Evolutionary conservation across 2,329 filamentous ascomycete genomes (phyloP).

Genomic region (Didymella lethalis): DNA sequence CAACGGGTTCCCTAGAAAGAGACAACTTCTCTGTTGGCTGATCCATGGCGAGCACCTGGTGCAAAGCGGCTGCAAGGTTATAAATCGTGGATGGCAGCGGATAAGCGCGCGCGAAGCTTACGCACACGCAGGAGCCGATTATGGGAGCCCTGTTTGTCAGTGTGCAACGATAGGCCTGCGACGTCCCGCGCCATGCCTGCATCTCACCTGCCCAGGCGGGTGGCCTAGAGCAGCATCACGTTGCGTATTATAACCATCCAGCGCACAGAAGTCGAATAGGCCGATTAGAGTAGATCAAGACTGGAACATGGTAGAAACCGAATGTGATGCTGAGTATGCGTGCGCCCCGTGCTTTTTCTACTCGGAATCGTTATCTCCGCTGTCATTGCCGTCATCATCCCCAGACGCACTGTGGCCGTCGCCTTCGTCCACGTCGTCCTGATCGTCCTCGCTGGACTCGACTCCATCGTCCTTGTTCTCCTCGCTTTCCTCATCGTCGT

Average conservation of each 20-base stretch:
- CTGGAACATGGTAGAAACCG: background rate
- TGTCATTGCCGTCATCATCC: conserved; percentile 27
- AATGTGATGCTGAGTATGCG: background rate
- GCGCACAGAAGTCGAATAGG: background rate
- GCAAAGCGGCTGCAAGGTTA: background rate
- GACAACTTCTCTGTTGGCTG: no score
- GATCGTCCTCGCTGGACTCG: conserved; percentile 24
- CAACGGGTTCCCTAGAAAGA: no score
- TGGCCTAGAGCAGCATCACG: no score
- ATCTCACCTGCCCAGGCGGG: background rate
- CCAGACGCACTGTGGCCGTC: conserved; percentile 29
- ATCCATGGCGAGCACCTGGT: background rate
- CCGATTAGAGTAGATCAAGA: background rate
- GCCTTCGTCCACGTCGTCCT: conserved; percentile 29
- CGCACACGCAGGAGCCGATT: no score
- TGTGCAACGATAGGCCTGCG: no score
- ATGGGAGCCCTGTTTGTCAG: no score
- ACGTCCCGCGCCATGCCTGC: background rate
- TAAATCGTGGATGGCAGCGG: background rate
- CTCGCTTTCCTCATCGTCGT: conserved; percentile 38
- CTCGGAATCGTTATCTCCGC: conserved; percentile 32
- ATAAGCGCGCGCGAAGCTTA: no score
- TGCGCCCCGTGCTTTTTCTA: conserved; percentile 19
- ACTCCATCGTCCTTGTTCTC: conserved; percentile 28
- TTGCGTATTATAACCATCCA: background rate